A percentile compares a stretch with the other conserved stretches of the same genome.
Evolutionary conservation across 495 filamentous ascomycete species (phyloP).

Genomic region (Antarctomyces pellizariae): DNA sequence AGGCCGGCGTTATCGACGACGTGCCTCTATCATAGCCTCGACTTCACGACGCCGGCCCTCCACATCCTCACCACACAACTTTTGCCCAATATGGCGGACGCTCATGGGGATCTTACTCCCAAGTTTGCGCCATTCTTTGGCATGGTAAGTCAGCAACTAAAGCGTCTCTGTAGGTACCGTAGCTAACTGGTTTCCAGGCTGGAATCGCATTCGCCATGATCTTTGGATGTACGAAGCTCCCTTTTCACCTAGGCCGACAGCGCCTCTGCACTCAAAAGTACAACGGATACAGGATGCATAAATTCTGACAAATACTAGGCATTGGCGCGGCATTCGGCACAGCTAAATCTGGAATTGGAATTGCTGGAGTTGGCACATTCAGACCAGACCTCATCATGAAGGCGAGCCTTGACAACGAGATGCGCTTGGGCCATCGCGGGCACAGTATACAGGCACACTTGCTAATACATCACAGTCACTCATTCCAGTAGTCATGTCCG

Average conservation of each 20-base stretch:
- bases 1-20: too few relatives aligned
- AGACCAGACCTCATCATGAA: slow-evolving; percentile 97
- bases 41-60: not conserved
- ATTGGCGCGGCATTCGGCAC: slow-evolving; percentile 92
- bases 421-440: not conserved
- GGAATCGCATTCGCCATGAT: slow-evolving; percentile 86
- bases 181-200: slow-evolving; percentile 33
- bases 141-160: slow-evolving; percentile 41
- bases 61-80: not conserved
- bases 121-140: slow-evolving; percentile 95
- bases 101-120: slow-evolving; percentile 39
- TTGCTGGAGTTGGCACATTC: slow-evolving; percentile 81
- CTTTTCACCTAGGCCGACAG: slow-evolving; percentile 3
- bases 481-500: slow-evolving; percentile 96
- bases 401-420: slow-evolving; percentile 22
- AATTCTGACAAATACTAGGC: slow-evolving; percentile 23
- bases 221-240: slow-evolving; percentile 56
- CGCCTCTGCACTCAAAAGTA: slow-evolving; percentile 1
- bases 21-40: too few relatives aligned
- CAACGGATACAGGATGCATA: slow-evolving; percentile 1
- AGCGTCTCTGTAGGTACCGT: slow-evolving; percentile 1
- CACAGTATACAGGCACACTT: not conserved
- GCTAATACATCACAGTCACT: slow-evolving; percentile 36
- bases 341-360: slow-evolving; percentile 90
- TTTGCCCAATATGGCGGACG: too few relatives aligned